Evolutionary conservation across 306 rosid species (phyloP), one percentile per base, ranked within the genome.

Genomic region (Dryas drummondii): DNA sequence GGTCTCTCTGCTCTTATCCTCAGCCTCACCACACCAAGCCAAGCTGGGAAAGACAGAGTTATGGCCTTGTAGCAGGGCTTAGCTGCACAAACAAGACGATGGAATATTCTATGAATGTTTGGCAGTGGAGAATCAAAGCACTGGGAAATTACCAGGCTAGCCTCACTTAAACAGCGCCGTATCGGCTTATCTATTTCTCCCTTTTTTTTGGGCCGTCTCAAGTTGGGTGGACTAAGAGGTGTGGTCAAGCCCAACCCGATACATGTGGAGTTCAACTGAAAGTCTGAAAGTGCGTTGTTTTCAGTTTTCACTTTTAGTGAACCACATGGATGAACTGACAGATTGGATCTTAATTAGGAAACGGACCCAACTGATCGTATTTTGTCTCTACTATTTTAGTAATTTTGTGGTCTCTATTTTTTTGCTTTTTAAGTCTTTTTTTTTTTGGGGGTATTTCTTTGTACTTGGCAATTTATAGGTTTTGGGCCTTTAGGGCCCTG

Each of bases 71-170:
- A 7, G 49, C 17, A 7, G 5, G 15, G 14, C 15, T 32, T 71
- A 54, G 66, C 42, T 56, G 17, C 76, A 72, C n/a, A 27, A 46
- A 27, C 58, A 72, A 72, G 48, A 72, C 27, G 58, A 72, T 16
- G 57, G 76, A 22, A 72, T 72, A 72, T 59, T 72, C 76, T 12
- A 11, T 22, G 55, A 19, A 41, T 63, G 49, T 7, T 4, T 63
- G 49, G 68, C 68, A 41, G 56, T 37, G 66, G 0, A 53, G 19
- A 53, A 15, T 53, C 57, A 53, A 53, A 16, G 9, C 66, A 4
- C 14, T 9, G 2, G 7, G 10, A 4, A 57, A 19, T 57, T 56
- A 57, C 16, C 4, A 3, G 41, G 22, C 62, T 9, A 14, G 63
- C 63, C 63, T 57, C 4, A 26, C 6, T 19, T 1, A 16, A 6